These are phyloP conservation scores for Corylus americana DNA, from an alignment of 306 rosid genomes.

Conservation along the genomic window DNA sequence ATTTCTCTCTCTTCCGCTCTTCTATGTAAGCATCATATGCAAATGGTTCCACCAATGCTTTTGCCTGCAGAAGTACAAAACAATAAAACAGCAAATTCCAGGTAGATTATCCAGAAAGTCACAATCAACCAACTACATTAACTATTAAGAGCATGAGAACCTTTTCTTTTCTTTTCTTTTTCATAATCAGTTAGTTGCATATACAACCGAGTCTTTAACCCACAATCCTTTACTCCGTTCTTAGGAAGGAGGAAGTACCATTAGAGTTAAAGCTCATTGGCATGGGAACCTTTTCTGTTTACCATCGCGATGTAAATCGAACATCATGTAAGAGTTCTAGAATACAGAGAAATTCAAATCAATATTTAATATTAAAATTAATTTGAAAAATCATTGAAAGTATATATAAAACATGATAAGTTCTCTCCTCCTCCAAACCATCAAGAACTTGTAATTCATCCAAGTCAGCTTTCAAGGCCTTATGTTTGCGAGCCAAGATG, in stretches of 20 bases:
- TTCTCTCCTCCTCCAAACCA: no score
- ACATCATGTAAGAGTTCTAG: not conserved
- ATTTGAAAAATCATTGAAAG: not conserved
- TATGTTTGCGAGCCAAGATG: no score
- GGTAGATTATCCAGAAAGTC: slow-evolving; percentile 12
- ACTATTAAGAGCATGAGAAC: slow-evolving; percentile 6
- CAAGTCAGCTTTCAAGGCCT: no score
- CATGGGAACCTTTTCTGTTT: not conserved
- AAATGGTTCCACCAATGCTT: slow-evolving; percentile 65
- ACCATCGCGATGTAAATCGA: not conserved
- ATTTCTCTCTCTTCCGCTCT: slow-evolving; percentile 59
- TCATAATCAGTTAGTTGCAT: not conserved
- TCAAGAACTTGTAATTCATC: no score
- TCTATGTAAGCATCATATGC: slow-evolving; percentile 62
- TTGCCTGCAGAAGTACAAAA: slow-evolving; percentile 63
- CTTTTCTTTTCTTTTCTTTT: not conserved
- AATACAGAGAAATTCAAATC: not conserved
- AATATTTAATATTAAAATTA: not conserved
- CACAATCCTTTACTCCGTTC: not conserved
- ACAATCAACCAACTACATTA: slow-evolving; percentile 6
- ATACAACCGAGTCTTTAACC: not conserved
- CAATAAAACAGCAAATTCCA: slow-evolving; percentile 19
- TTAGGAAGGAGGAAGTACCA: not conserved
- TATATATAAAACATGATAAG: not conserved
- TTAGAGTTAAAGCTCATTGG: not conserved